Conservation (phyloP, 139 green algal species). For the Ettlia oleoabundans region DNA sequence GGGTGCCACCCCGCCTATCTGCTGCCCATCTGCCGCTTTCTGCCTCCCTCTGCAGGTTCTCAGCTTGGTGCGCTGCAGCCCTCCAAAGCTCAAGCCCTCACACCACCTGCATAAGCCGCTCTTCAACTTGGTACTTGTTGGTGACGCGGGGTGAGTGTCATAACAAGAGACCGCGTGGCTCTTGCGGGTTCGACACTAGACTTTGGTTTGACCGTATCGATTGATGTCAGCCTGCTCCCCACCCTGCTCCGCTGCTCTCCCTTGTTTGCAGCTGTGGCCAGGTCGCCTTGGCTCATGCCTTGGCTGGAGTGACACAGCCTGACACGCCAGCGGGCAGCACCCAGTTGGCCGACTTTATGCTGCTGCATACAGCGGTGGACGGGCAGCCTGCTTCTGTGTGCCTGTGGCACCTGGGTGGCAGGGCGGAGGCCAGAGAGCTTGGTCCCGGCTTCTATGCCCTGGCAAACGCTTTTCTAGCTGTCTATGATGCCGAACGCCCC, state of each 20-base stretch:
- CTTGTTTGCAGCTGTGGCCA: not conserved
- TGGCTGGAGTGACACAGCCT: not conserved
- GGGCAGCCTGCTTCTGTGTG: not conserved
- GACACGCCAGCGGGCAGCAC: not conserved
- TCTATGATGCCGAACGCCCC: not conserved
- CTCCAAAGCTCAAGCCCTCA: not conserved
- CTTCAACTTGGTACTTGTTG: not conserved
- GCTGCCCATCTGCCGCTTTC: not conserved
- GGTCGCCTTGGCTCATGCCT: not conserved
- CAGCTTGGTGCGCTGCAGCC: not conserved
- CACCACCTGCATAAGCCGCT: not conserved
- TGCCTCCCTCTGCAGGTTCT: not conserved
- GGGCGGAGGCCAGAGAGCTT: not conserved
- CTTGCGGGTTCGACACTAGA: not conserved
- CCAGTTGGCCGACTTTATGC: not conserved
- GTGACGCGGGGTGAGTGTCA: not conserved
- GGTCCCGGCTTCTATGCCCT: constrained; percentile 4
- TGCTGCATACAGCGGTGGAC: not conserved
- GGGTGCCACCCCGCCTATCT: not conserved
- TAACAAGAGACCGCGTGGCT: not conserved
- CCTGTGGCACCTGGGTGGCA: not conserved
- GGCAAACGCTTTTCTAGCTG: not conserved
- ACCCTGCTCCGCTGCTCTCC: not conserved
- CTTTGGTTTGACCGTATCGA: too few relatives aligned
- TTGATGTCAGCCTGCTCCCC: not conserved